phyloP scores from a whole-genome alignment of 106 monocot species.

The Chionographis japonica region DNA sequence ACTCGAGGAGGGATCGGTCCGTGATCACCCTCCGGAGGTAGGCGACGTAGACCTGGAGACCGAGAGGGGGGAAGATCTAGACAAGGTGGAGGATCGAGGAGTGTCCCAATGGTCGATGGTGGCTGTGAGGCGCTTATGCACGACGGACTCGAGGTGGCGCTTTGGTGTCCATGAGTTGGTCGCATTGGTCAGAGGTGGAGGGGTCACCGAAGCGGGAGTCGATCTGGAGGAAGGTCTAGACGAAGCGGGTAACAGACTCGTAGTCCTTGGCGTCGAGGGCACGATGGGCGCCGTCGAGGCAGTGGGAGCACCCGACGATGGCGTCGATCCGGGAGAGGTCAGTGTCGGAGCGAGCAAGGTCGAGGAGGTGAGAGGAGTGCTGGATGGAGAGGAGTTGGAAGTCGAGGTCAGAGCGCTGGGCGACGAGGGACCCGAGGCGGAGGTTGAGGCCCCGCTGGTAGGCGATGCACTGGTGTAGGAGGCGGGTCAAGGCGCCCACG shows the following conservation, averaged over 20 bases:
- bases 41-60: constrained; percentile 71
- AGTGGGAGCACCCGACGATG: too few relatives aligned
- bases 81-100: constrained; percentile 61
- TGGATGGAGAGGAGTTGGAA: constrained; percentile 59
- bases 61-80: constrained; percentile 62
- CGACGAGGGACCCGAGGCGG: constrained; percentile 64
- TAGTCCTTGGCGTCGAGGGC: too few relatives aligned
- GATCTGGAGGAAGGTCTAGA: too few relatives aligned
- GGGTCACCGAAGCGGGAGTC: constrained; percentile 37
- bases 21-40: too few relatives aligned
- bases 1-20: too few relatives aligned
- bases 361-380: too few relatives aligned
- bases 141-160: constrained; percentile 54
- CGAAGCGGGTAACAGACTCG: too few relatives aligned
- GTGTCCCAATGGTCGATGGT: constrained; percentile 70
- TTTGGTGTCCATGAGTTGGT: constrained; percentile 62
- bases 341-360: too few relatives aligned
- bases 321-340: too few relatives aligned
- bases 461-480: constrained; percentile 95
- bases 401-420: constrained; percentile 69
- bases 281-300: too few relatives aligned
- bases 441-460: constrained; percentile 79
- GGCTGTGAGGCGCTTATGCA: constrained; percentile 35
- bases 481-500: constrained; percentile 79
- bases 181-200: constrained; percentile 41